These are phyloP conservation scores for Malus asiatica DNA, from an alignment of 306 rosid genomes.

Conservation along the genomic window DNA sequence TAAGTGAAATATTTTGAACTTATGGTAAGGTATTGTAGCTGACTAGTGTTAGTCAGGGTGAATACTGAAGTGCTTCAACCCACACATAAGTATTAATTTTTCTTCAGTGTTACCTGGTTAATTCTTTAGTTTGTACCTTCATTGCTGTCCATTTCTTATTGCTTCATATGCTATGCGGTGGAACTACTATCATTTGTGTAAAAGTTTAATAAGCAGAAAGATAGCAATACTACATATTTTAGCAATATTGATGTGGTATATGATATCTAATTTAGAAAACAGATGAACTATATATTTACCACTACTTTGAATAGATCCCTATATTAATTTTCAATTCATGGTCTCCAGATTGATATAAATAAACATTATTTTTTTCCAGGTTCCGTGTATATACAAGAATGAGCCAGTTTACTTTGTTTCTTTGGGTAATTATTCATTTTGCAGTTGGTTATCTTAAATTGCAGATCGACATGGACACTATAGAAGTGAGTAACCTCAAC, in stretches of 20 bases:
- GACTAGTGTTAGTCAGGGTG: background rate
- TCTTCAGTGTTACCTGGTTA: too few species aligned
- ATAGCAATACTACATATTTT: background rate
- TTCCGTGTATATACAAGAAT: slow-evolving; percentile 6
- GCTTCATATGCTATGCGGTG: background rate
- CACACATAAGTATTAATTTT: too few species aligned
- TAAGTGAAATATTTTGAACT: too few species aligned
- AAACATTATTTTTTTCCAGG: background rate
- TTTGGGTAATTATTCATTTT: slow-evolving; percentile 1
- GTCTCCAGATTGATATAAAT: background rate
- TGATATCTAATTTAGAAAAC: background rate
- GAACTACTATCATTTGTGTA: background rate
- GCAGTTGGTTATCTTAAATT: slow-evolving; percentile 16
- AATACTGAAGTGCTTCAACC: background rate
- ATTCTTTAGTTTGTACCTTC: background rate
- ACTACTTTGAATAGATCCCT: background rate
- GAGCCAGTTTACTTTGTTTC: background rate
- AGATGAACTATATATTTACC: background rate
- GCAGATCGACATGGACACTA: slow-evolving; percentile 99
- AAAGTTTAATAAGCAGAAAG: too few species aligned
- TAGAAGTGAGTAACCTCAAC: slow-evolving; percentile 99
- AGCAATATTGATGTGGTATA: background rate
- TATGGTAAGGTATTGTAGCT: background rate
- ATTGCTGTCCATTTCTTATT: background rate
- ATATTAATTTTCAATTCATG: background rate